phyloP scores from a whole-genome alignment of 1,284 basidiomycete species.

The Ceratobasidium sp. region DNA sequence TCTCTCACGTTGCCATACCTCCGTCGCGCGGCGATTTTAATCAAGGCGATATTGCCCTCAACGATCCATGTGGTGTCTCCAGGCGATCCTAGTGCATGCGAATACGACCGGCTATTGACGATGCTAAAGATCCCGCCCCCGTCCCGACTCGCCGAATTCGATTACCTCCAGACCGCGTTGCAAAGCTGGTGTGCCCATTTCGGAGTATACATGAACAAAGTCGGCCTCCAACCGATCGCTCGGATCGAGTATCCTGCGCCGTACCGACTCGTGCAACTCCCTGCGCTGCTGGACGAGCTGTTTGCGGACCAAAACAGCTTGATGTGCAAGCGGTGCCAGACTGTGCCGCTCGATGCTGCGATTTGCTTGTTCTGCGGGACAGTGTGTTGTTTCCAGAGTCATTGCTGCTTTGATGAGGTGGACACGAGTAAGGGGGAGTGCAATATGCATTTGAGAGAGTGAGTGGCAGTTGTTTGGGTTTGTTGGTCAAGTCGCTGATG shows the following conservation, averaged over 20 bases:
- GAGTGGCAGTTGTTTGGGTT: slow-evolving; percentile 57
- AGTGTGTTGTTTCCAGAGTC: slow-evolving; percentile 89
- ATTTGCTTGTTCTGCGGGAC: slow-evolving; percentile 93
- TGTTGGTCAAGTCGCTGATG: slow-evolving; percentile 42
- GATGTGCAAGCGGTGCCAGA: slow-evolving; percentile 81
- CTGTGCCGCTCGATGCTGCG: slow-evolving; percentile 85
- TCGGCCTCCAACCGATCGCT: slow-evolving; percentile 74
- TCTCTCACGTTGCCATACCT: slow-evolving; percentile 93
- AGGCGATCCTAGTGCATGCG: slow-evolving; percentile 59
- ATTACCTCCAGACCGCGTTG: slow-evolving; percentile 82
- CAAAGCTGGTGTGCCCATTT: slow-evolving; percentile 87
- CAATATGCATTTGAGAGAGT: slow-evolving; percentile 95
- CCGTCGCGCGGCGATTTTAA: slow-evolving; percentile 88
- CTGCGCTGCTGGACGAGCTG: slow-evolving; percentile 83
- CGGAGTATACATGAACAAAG: slow-evolving; percentile 75
- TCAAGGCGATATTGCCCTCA: slow-evolving; percentile 75
- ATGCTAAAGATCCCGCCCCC: slow-evolving; percentile 83
- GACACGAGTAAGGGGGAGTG: slow-evolving; percentile 81
- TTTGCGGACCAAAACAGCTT: slow-evolving; percentile 78
- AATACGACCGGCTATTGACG: slow-evolving; percentile 83
- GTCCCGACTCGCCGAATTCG: slow-evolving; percentile 75
- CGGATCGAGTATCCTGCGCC: slow-evolving; percentile 84
- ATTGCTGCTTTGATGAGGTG: slow-evolving; percentile 87
- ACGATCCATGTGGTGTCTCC: slow-evolving; percentile 64
- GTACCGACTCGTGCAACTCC: slow-evolving; percentile 87